Base-by-base conservation (phyloP, 2,329 filamentous ascomycete species). In the Orbilia javanica region DNA sequence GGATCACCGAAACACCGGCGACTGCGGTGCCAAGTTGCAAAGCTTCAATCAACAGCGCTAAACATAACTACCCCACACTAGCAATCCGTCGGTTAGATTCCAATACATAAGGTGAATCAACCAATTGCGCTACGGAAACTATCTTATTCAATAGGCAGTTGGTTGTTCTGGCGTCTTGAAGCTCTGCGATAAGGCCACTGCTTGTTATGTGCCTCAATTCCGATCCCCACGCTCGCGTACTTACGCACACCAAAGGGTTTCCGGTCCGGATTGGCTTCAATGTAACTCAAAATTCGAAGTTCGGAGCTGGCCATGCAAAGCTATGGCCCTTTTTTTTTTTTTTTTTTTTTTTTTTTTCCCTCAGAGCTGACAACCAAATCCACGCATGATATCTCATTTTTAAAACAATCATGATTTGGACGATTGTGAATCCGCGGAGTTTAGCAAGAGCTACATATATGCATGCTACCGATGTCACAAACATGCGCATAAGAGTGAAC, bases 71-170 rank as follows among this genome's bases (percentile, higher is more conserved):
- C 69, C 69, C 69, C 69, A 73, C 69, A 73, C 60, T 73, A 73
- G 60, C 69, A 62, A 73, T 60, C 69, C 60, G 69, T 53, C 34
- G 22, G 60, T 50, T 44, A 62, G 64, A 66, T 60, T 73, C 39
- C 44, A 60, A 73, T 65, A 73, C 69, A 53, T 72, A 72, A 72
- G 57, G 57, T 65, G 68, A 72, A 72, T 72, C 68, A 72, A 11
- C 34, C 55, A 52, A 46, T 39, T 63, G 57, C 42, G 55, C 55
- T 60, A 60, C 55, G 34, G 34, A 57, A 7, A 25, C 18, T 46
- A 64, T 73, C 50, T 36, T 46, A 50, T 60, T 62, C 50, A 42
- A 46, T 66, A 18, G 34, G 60, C 29, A 29, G 34, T 27, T 60
- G n/a, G 55, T 13, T 39, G 39, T 20, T 31, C 34, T 57, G 31